Conservation (phyloP, 331 rosid species). For the Pyrus hybrid region DNA sequence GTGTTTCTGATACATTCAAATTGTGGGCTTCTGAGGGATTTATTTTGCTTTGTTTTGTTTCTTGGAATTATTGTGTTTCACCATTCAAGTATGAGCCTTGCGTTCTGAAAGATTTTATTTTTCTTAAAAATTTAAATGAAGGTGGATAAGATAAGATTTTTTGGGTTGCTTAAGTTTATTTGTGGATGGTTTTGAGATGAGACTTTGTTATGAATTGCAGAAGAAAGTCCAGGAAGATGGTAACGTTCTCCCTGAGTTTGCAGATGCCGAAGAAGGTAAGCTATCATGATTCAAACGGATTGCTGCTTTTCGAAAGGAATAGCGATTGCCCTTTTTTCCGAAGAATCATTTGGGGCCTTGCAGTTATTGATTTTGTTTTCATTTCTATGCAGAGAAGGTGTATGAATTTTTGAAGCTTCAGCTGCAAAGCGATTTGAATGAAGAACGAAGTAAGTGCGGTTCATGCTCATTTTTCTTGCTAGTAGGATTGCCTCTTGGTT, state of each 20-base stretch:
- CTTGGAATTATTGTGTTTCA: background rate
- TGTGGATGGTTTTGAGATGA: constrained; percentile 9
- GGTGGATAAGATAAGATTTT: constrained; percentile 2
- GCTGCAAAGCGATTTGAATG: constrained; percentile 44
- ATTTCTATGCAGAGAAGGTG: constrained; percentile 48
- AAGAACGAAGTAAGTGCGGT: constrained; percentile 49
- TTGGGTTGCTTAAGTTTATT: background rate
- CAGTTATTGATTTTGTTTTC: background rate
- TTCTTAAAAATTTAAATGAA: background rate
- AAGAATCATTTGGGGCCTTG: constrained; percentile 1
- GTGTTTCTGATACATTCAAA: background rate
- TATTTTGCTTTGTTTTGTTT: background rate
- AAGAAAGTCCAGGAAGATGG: constrained; percentile 70
- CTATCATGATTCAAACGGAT: constrained; percentile 3
- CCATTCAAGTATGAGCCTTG: background rate
- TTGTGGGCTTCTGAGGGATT: background rate
- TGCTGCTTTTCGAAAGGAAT: background rate
- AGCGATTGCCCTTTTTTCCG: background rate
- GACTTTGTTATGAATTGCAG: constrained; percentile 39
- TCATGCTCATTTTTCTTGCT: constrained; percentile 1
- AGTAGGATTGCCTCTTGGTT: background rate
- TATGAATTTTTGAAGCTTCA: constrained; percentile 70
- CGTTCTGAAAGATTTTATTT: background rate
- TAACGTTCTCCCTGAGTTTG: constrained; percentile 66
- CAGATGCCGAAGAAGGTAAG: constrained; percentile 73